phyloP scores from a whole-genome alignment of 805 yeast species.

The Clavispora carvajalis region DNA sequence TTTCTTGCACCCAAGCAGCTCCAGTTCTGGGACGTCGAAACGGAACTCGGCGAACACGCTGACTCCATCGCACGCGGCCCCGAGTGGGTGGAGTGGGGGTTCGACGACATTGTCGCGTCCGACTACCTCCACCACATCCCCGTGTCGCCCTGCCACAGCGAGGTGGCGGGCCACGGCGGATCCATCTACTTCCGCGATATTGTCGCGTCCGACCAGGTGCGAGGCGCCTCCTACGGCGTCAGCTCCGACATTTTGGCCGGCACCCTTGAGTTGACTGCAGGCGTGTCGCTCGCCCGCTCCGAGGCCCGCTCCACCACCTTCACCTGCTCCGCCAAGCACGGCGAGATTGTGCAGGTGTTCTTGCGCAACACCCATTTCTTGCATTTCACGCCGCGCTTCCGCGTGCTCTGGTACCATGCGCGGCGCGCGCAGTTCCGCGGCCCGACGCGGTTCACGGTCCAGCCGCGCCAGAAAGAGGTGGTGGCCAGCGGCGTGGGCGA shows the following conservation, averaged over 20 bases:
- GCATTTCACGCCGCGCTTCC: constrained; percentile 11
- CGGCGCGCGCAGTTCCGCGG: constrained; percentile 1
- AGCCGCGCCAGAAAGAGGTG: constrained; percentile 6
- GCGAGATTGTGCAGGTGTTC: constrained; percentile 15
- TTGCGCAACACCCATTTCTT: constrained; percentile 9
- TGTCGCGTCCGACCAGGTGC: not conserved
- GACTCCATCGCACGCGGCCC: not conserved
- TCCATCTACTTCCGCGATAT: constrained; percentile 8
- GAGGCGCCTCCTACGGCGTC: constrained; percentile 4
- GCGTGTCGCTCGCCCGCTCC: constrained; percentile 4
- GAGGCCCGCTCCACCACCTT: constrained; percentile 3
- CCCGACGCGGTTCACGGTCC: not conserved
- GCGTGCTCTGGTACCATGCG: constrained; percentile 4
- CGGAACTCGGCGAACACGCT: not conserved
- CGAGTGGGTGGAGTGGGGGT: constrained; percentile 1
- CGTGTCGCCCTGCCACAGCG: constrained; percentile 13
- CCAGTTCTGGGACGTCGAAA: constrained; percentile 5
- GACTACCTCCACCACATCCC: constrained; percentile 3
- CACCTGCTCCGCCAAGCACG: constrained; percentile 8
- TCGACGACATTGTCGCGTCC: not conserved
- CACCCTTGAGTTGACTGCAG: constrained; percentile 4
- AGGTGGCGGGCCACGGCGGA: constrained; percentile 13
- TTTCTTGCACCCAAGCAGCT: constrained; percentile 6
- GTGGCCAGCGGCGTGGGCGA: constrained; percentile 11
- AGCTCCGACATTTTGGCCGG: constrained; percentile 1